Base-by-base conservation (phyloP, 2,329 filamentous ascomycete genomes). In the Corniculantispora saksenae region DNA sequence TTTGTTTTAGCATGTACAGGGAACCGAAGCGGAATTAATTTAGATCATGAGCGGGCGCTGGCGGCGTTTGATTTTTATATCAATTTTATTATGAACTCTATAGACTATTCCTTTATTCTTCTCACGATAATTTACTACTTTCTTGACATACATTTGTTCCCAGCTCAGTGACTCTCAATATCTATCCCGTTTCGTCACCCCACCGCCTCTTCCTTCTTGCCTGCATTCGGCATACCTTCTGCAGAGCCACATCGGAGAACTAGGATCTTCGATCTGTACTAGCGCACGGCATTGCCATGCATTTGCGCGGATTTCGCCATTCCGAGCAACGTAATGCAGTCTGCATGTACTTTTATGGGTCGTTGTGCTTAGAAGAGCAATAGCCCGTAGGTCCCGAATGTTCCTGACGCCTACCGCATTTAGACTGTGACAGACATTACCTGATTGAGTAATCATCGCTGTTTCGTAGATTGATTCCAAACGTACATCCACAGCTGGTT, bases 361-460 rank as follows among this genome's bases (percentile, higher is more conserved):
- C 61, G 5, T 57, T 29, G 27, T 56, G 61, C 61, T 57, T 56
- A 57, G 61, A 56, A 63, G 61, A 63, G 40, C 61, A 57, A 15
- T 35, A 15, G 25, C 35, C 38, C 27, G n/a, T 19, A 17, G 15
- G 27, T 40, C 13, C 43, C 15, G 61, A 27, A 29, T 47, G 5
- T 47, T 38, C 40, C 55, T 15, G 12, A 29, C n/a, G 29, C 53
- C 21, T 63, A 40, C 53, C 43, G 29, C 53, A 48, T 63, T 50
- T 25, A 50, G 51, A 56, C 21, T 2, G 12, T 40, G 21, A 15
- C 21, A 50, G 2, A 21, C 19, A 3, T 48, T 61, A 29, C 53
- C 43, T 9, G 10, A 56, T 40, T 35, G 10, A 27, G 61, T n/a
- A 62, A n/a, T 45, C 15, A 5, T 35, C 32, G 27, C n/a, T 55